Conservation (phyloP, 495 filamentous ascomycete genomes). For the Podospora appendiculata region DNA sequence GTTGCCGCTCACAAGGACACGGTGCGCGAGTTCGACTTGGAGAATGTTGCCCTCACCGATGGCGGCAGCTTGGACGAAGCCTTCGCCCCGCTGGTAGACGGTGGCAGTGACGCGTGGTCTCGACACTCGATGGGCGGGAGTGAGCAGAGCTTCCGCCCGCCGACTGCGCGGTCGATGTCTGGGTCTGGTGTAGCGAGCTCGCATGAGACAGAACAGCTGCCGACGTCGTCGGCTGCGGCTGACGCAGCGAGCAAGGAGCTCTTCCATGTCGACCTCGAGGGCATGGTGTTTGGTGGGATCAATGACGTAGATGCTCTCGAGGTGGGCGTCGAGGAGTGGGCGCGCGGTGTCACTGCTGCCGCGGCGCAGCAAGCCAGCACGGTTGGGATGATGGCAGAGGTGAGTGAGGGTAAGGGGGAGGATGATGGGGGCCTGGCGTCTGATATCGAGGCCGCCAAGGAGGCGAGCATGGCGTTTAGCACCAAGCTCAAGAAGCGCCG, state of each 20-base stretch:
- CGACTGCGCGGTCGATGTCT: conserved; percentile 13
- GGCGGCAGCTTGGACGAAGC: conserved; percentile 69
- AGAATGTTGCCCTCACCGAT: conserved; percentile 54
- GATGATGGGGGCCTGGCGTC: conserved; percentile 25
- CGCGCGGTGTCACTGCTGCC: conserved; percentile 42
- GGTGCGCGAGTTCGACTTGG: conserved; percentile 64
- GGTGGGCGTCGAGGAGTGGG: conserved; percentile 37
- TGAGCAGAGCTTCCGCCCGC: conserved; percentile 10
- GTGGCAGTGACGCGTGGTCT: conserved; percentile 30
- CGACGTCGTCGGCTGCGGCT: conserved; percentile 34
- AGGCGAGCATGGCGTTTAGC: conserved; percentile 32
- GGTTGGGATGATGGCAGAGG: conserved; percentile 12
- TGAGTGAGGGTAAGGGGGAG: conserved; percentile 6
- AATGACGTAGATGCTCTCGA: conserved; percentile 27
- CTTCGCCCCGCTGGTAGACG: conserved; percentile 52
- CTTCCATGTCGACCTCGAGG: conserved; percentile 33
- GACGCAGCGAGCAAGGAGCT: conserved; percentile 32
- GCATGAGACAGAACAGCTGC: conserved; percentile 19
- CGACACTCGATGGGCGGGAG: conserved; percentile 24
- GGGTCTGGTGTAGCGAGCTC: conserved; percentile 15
- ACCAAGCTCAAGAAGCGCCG: conserved; percentile 44
- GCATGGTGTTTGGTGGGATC: conserved; percentile 22
- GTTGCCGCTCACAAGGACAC: conserved; percentile 52
- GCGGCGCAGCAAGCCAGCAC: conserved; percentile 17
- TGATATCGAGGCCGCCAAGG: conserved; percentile 33